Evolutionary conservation across 164 flowering plant genomes (phyloP).

Genomic region (Magnolia sinica): DNA sequence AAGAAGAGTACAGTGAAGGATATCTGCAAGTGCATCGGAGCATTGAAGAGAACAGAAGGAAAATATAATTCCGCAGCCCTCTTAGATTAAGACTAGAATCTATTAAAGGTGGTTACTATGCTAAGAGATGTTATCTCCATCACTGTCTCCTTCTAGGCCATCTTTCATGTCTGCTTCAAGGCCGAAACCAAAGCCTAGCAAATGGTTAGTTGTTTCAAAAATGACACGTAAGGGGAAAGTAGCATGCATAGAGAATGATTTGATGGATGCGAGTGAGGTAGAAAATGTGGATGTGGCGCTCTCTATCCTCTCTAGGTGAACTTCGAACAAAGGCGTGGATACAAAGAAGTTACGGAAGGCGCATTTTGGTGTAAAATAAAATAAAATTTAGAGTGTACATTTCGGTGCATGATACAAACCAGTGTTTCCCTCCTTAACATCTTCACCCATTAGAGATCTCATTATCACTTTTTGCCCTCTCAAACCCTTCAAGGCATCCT

Average conservation of each 20-base stretch:
- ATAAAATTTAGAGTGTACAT: slow-evolving; percentile 9
- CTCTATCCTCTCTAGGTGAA: slow-evolving; percentile 11
- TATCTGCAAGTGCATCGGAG: not conserved
- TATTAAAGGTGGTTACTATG: slow-evolving; percentile 17
- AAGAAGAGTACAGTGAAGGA: slow-evolving; percentile 14
- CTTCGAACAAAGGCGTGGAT: no score
- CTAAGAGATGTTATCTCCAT: slow-evolving; percentile 31
- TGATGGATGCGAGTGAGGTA: slow-evolving; percentile 26
- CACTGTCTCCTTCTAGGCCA: slow-evolving; percentile 30
- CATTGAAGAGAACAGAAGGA: slow-evolving; percentile 4
- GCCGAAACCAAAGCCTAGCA: slow-evolving; percentile 24
- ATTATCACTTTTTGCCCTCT: not conserved
- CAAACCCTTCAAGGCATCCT: not conserved
- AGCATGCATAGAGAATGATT: slow-evolving; percentile 6
- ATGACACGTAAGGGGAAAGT: slow-evolving; percentile 2
- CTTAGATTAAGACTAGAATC: not conserved
- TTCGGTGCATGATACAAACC: slow-evolving; percentile 51
- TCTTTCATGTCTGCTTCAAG: slow-evolving; percentile 28
- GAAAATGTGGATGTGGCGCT: slow-evolving; percentile 30
- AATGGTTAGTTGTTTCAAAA: slow-evolving; percentile 28
- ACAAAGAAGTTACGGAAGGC: no score
- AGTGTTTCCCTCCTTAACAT: slow-evolving; percentile 47
- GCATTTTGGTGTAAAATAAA: no score
- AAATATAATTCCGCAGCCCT: slow-evolving; percentile 15
- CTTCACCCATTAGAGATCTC: slow-evolving; percentile 1